These are phyloP conservation scores for Thraustotheca clavata DNA, from an alignment of 352 stramenopile genomes.

Conservation along the genomic window DNA sequence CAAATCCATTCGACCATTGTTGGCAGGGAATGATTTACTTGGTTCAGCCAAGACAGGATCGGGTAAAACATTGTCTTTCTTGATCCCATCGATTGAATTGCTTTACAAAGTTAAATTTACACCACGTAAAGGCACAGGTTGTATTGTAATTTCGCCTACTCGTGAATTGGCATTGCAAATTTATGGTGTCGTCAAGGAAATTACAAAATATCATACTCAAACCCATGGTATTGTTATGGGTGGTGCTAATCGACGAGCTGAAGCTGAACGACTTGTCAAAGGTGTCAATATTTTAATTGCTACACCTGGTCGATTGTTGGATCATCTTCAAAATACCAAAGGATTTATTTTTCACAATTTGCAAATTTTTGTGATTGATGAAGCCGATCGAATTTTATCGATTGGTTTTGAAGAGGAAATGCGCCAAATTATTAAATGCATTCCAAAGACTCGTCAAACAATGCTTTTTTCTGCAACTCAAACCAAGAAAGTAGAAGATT, in stretches of 20 bases:
- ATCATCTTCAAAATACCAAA: conserved; percentile 98
- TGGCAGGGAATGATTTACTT: conserved; percentile 95
- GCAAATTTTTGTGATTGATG: conserved; percentile 95
- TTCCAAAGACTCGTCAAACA: conserved; percentile 92
- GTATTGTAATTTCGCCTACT: conserved; percentile 97
- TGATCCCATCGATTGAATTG: conserved; percentile 96
- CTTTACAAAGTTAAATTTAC: conserved; percentile 96
- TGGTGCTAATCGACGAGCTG: conserved; percentile 94
- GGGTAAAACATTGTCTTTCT: conserved; percentile 98
- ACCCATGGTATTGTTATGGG: conserved; percentile 98
- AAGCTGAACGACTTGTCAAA: conserved; percentile 92
- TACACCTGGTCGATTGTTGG: conserved; percentile 95
- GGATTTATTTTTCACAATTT: conserved; percentile 95
- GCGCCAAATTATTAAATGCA: conserved; percentile 92
- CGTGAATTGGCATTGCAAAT: conserved; percentile 98
- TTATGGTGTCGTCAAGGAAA: conserved; percentile 96
- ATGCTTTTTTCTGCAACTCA: conserved; percentile 97
- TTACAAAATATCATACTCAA: conserved; percentile 92
- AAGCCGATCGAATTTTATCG: conserved; percentile 99
- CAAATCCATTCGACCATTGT: conserved; percentile 92
- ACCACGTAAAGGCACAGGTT: conserved; percentile 93
- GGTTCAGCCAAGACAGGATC: conserved; percentile 96
- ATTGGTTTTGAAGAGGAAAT: conserved; percentile 99
- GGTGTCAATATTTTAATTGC: conserved; percentile 97
- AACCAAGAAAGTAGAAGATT: conserved; percentile 95